Evolutionary conservation across 169 alveolate genomes (phyloP).

Genomic region (Plasmodium billcollinsi): DNA sequence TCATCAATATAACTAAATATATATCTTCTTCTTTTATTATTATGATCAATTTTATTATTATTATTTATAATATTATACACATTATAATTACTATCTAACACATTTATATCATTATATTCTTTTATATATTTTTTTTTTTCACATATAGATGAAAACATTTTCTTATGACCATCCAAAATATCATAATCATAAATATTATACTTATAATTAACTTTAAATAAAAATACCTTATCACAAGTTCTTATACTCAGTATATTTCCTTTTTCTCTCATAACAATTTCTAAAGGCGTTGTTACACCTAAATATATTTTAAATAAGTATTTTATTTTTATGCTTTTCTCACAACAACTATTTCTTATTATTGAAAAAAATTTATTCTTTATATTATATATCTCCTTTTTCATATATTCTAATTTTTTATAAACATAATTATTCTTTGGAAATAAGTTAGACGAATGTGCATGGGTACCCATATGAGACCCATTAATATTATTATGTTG

Average conservation of each 20-base stretch:
- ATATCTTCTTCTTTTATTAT: not conserved
- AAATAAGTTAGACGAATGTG: not conserved
- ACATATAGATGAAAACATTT: not conserved
- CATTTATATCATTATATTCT: not conserved
- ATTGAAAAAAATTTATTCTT: constrained; percentile 20
- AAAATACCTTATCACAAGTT: constrained; percentile 62
- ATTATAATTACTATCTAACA: not conserved
- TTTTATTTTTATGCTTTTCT: constrained; percentile 40
- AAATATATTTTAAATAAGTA: constrained; percentile 62
- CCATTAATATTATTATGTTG: too few species aligned
- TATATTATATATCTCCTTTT: constrained; percentile 18
- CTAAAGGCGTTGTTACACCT: constrained; percentile 61
- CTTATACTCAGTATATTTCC: constrained; percentile 59
- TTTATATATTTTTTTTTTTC: constrained; percentile 1
- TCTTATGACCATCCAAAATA: not conserved
- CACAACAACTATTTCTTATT: not conserved
- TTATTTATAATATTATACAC: not conserved
- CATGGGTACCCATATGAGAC: too few species aligned
- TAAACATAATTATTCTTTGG: constrained; percentile 24
- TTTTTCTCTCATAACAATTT: constrained; percentile 64
- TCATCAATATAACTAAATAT: constrained; percentile 46
- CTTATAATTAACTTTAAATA: constrained; percentile 48
- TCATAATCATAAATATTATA: constrained; percentile 3
- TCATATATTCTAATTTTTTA: constrained; percentile 25
- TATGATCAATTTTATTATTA: too few species aligned